Evolutionary conservation across 2,329 filamentous ascomycete genomes (phyloP).

Genomic region (Fusarium nodosum): DNA sequence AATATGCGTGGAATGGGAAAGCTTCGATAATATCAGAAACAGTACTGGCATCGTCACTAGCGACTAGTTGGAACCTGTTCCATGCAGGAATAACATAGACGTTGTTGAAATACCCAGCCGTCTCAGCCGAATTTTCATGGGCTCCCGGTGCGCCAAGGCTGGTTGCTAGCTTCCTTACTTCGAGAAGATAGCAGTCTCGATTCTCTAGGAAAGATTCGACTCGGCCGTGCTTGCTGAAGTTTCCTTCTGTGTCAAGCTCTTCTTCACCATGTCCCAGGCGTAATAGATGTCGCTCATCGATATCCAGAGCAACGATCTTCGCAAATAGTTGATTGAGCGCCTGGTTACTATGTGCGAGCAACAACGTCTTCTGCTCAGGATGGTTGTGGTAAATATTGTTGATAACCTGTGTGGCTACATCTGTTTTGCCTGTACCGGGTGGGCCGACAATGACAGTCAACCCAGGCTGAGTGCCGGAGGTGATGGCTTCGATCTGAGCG

Average conservation of each 20-base stretch:
- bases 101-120: conserved; percentile 94
- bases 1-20: conserved; percentile 92
- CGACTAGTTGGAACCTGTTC: conserved; percentile 79
- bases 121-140: conserved; percentile 97
- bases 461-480: conserved; percentile 93
- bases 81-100: conserved; percentile 92
- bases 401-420: conserved; percentile 98
- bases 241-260: conserved; percentile 86
- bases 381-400: conserved; percentile 99
- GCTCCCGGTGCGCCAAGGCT: conserved; percentile 90
- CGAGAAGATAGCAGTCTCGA: conserved; percentile 79
- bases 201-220: conserved; percentile 97
- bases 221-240: conserved; percentile 92
- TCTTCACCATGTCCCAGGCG: conserved; percentile 96
- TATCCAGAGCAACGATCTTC: conserved; percentile 96
- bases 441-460: conserved; percentile 94
- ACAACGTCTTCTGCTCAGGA: conserved; percentile 87
- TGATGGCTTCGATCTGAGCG: conserved; percentile 90
- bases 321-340: conserved; percentile 97
- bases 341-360: conserved; percentile 97
- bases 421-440: conserved; percentile 98
- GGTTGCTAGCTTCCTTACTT: conserved; percentile 87
- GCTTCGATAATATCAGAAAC: conserved; percentile 74
- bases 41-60: conserved; percentile 68
- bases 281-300: conserved; percentile 93